A percentile compares a stretch with the other conserved stretches of the same genome.
phyloP scores from a whole-genome alignment of 2,329 filamentous ascomycete genomes.

The Fusarium sp. region DNA sequence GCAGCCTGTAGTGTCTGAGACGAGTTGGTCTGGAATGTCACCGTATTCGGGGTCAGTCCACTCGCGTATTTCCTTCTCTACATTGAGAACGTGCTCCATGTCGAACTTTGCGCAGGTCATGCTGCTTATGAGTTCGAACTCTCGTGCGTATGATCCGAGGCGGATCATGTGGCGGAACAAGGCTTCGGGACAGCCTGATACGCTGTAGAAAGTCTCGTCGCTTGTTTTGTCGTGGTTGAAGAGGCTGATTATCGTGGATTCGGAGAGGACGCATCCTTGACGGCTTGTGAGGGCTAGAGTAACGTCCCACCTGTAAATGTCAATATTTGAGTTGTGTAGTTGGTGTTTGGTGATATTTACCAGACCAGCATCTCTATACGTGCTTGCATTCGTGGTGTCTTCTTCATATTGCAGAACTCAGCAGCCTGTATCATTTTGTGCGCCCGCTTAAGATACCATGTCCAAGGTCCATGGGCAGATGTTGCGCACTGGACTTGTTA shows the following conservation, averaged over 20 bases:
- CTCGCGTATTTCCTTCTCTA: neutral
- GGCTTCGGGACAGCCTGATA: neutral
- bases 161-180: neutral
- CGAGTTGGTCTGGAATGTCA: neutral
- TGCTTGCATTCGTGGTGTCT: neutral
- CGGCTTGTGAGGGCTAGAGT: neutral
- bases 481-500: neutral
- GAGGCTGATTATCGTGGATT: neutral
- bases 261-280: neutral
- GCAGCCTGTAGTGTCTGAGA: neutral
- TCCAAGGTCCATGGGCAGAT: neutral
- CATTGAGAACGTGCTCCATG: neutral
- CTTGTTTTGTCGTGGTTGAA: neutral
- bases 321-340: accelerated
- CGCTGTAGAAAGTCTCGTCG: neutral
- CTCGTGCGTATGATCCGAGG: neutral
- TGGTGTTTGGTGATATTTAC: accelerated
- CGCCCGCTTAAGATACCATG: neutral
- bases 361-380: neutral
- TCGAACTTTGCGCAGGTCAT: neutral
- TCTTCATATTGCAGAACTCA: neutral
- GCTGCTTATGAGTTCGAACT: neutral
- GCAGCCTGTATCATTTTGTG: neutral
- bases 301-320: neutral
- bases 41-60: neutral